Evolutionary conservation across 805 yeast genomes (phyloP), one percentile per base, ranked within the genome.

Genomic region (Tetrapisispora arboricola): DNA sequence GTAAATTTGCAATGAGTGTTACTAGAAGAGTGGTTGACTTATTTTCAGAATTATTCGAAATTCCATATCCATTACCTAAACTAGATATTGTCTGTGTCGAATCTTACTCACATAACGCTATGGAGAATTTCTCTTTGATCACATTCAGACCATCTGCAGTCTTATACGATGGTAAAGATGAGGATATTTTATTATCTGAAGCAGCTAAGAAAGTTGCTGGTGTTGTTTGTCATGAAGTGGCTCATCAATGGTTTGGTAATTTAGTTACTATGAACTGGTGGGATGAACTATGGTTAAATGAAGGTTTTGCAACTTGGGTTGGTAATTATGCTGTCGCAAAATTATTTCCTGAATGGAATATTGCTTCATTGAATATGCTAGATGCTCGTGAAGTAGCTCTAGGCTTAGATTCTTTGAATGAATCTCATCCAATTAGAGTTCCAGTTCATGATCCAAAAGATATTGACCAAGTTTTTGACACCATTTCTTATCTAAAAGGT

Each of bases 161-260:
- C 45, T 68, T 71, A 58, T 32, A 36, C 27, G 40, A 36, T 22
- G 40, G 38, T 20, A 19, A 40, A 15, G 9, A 20, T 21, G 80
- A 39, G 19, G 47, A 43, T 19, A 44, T 41, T 13, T 21, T 16
- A 4, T 20, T 34, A 6, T 36, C 44, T 2, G 37, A 31, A 7
- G 40, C 40, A 16, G 40, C 44, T 13, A 36, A 78, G 57, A 80
- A 80, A 46, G 92, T 84, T 24, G 79, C 86, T 6, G 83, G 83
- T 54, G 94, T 84, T 26, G 82, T 84, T 22, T 79, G 81, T 44
- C 95, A 85, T 63, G 95, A 84, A 63, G 67, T 84, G 43, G 94
- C 94, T 10, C 95, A 84, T 62, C 92, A 85, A 58, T 85, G 94
- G 94, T 85, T 84, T 54, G 94, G 95, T 42, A 80, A 85, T 61